Conservation (phyloP, 164 flowering plant genomes). For the Piper longum region DNA sequence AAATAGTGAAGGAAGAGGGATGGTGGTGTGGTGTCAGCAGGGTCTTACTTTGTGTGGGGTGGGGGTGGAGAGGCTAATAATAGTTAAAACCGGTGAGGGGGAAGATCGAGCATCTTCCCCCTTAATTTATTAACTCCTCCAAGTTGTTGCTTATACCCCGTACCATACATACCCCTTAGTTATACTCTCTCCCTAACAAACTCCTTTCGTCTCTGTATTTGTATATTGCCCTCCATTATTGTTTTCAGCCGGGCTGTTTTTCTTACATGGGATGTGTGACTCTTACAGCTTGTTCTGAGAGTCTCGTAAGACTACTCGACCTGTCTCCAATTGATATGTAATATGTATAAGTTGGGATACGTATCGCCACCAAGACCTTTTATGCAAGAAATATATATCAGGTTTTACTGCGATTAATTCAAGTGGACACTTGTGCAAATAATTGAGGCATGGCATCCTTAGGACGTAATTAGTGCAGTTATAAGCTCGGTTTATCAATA, state of each 20-base stretch:
- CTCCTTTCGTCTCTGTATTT: neutral
- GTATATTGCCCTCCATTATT: neutral
- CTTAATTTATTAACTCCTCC: neutral
- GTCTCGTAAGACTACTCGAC: neutral
- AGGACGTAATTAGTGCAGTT: too few relatives aligned
- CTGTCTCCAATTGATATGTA: neutral
- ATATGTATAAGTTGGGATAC: neutral
- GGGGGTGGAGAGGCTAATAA: conserved; percentile 21
- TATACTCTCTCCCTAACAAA: neutral
- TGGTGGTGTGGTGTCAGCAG: conserved; percentile 43
- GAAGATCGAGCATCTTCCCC: conserved; percentile 15
- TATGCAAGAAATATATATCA: too few relatives aligned
- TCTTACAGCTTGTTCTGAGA: neutral
- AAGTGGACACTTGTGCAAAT: too few relatives aligned
- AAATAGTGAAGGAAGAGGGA: conserved; percentile 15
- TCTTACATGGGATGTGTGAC: neutral
- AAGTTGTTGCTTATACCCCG: neutral
- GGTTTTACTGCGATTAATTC: too few relatives aligned
- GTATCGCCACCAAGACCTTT: too few relatives aligned
- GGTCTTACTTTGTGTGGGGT: conserved; percentile 15
- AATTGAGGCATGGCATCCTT: too few relatives aligned
- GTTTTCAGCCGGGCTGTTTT: neutral
- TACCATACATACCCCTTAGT: neutral
- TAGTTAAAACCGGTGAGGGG: conserved; percentile 21
- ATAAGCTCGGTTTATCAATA: too few relatives aligned